Evolutionary conservation across 305 asterid genomes (phyloP).

Genomic region (Solanum hybrid): DNA sequence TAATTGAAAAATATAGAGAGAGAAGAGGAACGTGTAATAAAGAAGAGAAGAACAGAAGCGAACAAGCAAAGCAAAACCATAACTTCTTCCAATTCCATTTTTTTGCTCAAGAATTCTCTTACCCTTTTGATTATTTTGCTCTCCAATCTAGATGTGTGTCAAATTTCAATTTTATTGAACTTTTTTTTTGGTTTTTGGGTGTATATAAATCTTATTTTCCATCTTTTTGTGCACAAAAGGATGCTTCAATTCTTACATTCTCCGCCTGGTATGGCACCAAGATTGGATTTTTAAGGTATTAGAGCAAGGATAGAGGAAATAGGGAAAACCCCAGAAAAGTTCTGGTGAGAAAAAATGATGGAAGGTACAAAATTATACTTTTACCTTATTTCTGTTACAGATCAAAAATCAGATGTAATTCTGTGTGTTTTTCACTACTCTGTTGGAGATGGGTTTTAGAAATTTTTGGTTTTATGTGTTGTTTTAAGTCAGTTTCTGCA

Average conservation of each 20-base stretch:
- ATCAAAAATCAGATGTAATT: not conserved
- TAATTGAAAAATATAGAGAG: not conserved
- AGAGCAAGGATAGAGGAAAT: not conserved
- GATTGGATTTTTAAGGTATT: not conserved
- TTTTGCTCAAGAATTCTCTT: not conserved
- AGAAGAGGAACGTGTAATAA: not conserved
- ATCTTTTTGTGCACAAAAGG: not conserved
- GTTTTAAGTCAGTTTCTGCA: not conserved
- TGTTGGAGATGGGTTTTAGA: not conserved
- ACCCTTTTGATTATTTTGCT: not conserved
- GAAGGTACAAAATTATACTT: conserved; percentile 1
- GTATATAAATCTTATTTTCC: not conserved
- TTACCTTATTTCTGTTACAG: not conserved
- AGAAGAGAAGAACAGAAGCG: not conserved
- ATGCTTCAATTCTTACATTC: not conserved
- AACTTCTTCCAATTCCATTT: not conserved
- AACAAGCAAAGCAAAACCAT: conserved; percentile 6
- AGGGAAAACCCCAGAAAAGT: not conserved
- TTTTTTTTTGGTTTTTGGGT: not conserved
- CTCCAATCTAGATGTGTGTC: not conserved
- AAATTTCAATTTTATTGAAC: not conserved
- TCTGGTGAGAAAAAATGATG: not conserved
- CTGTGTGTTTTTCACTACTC: not conserved
- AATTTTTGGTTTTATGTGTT: not conserved
- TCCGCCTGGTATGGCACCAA: not conserved